A percentile compares a stretch with the other conserved stretches of the same genome.
Conservation (phyloP, 192 early-diverging fungal species). For the Entomortierella beljakovae region DNA sequence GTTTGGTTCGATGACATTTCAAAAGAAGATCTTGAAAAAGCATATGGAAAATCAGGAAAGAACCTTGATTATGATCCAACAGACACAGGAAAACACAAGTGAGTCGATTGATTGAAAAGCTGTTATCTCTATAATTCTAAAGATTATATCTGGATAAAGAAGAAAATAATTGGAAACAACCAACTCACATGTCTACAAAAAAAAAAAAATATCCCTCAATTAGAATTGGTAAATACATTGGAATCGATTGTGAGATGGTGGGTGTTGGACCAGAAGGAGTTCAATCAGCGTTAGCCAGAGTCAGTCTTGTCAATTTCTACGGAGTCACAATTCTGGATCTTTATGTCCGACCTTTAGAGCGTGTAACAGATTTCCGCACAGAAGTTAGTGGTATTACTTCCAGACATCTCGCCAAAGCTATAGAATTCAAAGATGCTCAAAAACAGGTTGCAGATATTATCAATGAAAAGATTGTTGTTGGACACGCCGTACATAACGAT, state of each 20-base stretch:
- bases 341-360: constrained; percentile 85
- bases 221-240: constrained; percentile 87
- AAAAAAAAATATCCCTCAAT: background rate
- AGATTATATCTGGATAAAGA: background rate
- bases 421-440: constrained; percentile 85
- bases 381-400: constrained; percentile 93
- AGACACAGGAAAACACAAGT: constrained; percentile 51
- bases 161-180: background rate
- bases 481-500: constrained; percentile 93
- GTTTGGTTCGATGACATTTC: constrained; percentile 69
- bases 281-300: constrained; percentile 89
- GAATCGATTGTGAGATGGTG: constrained; percentile 99
- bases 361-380: constrained; percentile 95
- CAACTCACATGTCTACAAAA: background rate
- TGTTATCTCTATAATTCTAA: background rate
- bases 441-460: constrained; percentile 82
- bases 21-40: constrained; percentile 58
- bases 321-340: constrained; percentile 87
- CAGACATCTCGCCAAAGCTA: constrained; percentile 70
- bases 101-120: background rate
- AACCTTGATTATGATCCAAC: constrained; percentile 50
- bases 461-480: constrained; percentile 88
- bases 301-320: constrained; percentile 95
- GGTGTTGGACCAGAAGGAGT: constrained; percentile 89
- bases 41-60: constrained; percentile 55